Base-by-base conservation (phyloP, 2,329 filamentous ascomycete species). In the Verticillium klebahnii region DNA sequence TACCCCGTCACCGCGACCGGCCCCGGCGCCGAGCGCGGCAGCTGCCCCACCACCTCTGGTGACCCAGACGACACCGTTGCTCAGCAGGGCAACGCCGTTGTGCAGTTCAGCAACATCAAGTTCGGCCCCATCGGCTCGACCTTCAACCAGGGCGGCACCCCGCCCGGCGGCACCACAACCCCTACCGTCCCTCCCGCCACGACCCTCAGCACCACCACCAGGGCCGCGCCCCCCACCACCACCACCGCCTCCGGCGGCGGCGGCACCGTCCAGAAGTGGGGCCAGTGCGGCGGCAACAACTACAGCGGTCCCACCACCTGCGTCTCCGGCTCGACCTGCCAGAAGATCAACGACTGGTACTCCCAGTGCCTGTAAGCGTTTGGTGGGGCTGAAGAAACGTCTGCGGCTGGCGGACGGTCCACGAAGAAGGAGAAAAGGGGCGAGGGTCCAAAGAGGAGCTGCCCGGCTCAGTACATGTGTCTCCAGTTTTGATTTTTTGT, bases 41-140 rank as follows among this genome's bases (percentile, higher is more conserved):
- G 77, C 39, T 89, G 86, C 73, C 62, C 78, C 58, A 79, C 77
- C 56, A 75, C 71, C 66, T 83, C 82, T 23, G 85, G 85, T 54
- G 77, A 74, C 36, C 85, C 85, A 31, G 61, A 70, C 34, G 77
- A 80, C 3, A 72, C 88, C 55, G 81, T 86, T 74, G 52, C 71
- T 17, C 66, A 74, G 59, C 69, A 72, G 15, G 77, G 83, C 52
- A 76, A 79, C 72, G 74, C 84, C 59, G 77, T 77, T 67, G 85
- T 87, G 59, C 71, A 77, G 65, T 87, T 79, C 77, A 85, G 82
- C 66, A 65, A 64, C 77, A 86, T 83, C 66, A 86, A 86, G 74
- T 80, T 84, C 69, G 85, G 74, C 34, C 77, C 82, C 62, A 81
- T 87, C 69, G 79, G 78, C 69, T 82, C 80, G 56, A 87, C 85